Percentiles rank a stretch among this genome's conserved stretches.
These are phyloP conservation scores for Dentipellis fragilis DNA, from an alignment of 768 basidiomycete genomes.

Conservation along the genomic window DNA sequence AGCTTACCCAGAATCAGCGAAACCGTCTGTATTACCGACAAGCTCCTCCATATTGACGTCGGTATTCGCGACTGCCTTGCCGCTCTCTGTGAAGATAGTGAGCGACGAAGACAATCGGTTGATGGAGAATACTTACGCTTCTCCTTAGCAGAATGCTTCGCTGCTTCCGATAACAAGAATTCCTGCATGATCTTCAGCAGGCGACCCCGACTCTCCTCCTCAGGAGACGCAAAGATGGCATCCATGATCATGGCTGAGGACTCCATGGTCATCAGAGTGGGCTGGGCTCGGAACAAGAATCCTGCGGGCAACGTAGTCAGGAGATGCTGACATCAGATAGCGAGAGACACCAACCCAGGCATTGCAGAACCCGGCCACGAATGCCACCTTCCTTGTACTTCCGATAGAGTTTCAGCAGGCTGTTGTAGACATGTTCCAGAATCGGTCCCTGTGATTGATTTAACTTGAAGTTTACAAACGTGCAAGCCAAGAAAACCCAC, in stretches of 20 bases:
- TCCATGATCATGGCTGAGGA: conserved; percentile 83
- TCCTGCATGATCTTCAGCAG: conserved; percentile 86
- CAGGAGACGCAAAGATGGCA: conserved; percentile 65
- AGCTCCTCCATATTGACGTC: conserved; percentile 87
- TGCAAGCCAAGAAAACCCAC: background rate
- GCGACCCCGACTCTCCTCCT: conserved; percentile 63
- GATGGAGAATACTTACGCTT: conserved; percentile 35
- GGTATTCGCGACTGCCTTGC: conserved; percentile 23
- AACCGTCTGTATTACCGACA: conserved; percentile 90
- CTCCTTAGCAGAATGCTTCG: conserved; percentile 63
- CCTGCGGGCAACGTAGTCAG: conserved; percentile 33
- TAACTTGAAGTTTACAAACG: background rate
- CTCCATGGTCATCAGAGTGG: conserved; percentile 79
- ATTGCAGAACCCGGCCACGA: conserved; percentile 70
- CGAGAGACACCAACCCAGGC: conserved; percentile 52
- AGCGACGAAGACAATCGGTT: background rate
- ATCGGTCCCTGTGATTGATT: conserved; percentile 45
- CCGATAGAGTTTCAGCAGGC: conserved; percentile 62
- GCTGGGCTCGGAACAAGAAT: conserved; percentile 87
- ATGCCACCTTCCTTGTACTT: conserved; percentile 50
- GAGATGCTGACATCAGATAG: background rate
- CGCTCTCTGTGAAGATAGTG: conserved; percentile 16
- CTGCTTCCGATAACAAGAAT: conserved; percentile 76
- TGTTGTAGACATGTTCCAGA: conserved; percentile 73
- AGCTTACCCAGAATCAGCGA: conserved; percentile 91